A percentile compares a stretch with the other conserved stretches of the same genome.
These are phyloP conservation scores for Fragilaria crotonensis DNA, from an alignment of 108 stramenopile genomes.

Conservation along the genomic window DNA sequence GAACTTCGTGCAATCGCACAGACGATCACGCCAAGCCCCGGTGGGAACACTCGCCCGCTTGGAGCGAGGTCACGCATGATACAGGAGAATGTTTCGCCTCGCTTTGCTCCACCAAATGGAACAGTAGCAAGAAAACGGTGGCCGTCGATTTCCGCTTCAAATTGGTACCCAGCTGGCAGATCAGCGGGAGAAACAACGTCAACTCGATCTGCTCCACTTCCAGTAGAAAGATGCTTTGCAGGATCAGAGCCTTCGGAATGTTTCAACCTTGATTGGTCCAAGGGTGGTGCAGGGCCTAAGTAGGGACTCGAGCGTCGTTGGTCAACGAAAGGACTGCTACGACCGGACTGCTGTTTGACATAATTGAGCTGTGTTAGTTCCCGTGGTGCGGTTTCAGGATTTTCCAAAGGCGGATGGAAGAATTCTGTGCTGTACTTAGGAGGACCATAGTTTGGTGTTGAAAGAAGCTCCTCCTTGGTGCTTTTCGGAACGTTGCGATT, in stretches of 20 bases:
- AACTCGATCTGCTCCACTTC: not conserved
- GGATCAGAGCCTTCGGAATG: too few relatives aligned
- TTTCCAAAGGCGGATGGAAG: too few relatives aligned
- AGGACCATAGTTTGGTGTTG: too few relatives aligned
- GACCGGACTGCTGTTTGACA: not conserved
- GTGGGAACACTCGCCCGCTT: constrained; percentile 32
- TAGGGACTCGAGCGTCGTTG: not conserved
- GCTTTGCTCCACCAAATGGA: constrained; percentile 63
- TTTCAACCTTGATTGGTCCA: too few relatives aligned
- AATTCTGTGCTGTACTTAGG: not conserved
- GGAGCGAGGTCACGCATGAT: constrained; percentile 53
- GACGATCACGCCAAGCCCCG: constrained; percentile 58
- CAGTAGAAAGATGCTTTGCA: not conserved
- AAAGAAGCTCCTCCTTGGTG: not conserved
- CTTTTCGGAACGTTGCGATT: not conserved
- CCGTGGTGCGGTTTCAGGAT: too few relatives aligned
- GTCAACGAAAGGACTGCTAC: not conserved
- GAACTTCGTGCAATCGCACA: constrained; percentile 31
- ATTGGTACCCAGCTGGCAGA: constrained; percentile 70
- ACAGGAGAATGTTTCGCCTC: constrained; percentile 65
- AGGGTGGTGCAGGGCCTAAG: too few relatives aligned
- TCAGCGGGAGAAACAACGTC: constrained; percentile 77
- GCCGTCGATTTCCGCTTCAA: constrained; percentile 71
- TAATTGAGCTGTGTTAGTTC: not conserved
- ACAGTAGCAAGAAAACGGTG: constrained; percentile 57